phyloP scores from a whole-genome alignment of 768 basidiomycete species.

The Suillus variegatus region DNA sequence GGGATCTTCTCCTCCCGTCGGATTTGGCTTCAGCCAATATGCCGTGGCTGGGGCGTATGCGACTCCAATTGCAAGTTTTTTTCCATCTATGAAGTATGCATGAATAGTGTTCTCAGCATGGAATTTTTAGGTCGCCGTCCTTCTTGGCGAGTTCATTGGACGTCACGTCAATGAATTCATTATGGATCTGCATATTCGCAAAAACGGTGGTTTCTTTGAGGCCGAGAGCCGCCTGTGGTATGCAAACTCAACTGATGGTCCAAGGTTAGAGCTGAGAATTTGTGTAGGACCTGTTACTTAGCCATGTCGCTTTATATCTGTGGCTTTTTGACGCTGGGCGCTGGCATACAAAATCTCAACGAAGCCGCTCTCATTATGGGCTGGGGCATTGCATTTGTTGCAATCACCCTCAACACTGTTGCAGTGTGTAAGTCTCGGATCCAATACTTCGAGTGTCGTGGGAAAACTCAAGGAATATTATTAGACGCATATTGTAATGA shows the following conservation, averaged over 20 bases:
- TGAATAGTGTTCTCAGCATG: background rate
- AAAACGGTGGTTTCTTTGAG: conserved; percentile 53
- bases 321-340: conserved; percentile 45
- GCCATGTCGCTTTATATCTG: conserved; percentile 42
- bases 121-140: conserved; percentile 40
- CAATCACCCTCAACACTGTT: conserved; percentile 42
- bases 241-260: conserved; percentile 10
- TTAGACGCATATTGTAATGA: conserved; percentile 41
- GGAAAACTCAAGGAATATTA: background rate
- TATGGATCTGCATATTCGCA: conserved; percentile 43
- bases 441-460: background rate
- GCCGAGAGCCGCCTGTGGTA: conserved; percentile 50
- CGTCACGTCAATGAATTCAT: conserved; percentile 53
- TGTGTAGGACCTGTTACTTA: conserved; percentile 37
- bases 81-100: background rate
- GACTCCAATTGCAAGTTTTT: conserved; percentile 41
- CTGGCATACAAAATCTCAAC: conserved; percentile 34
- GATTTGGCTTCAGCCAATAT: conserved; percentile 47
- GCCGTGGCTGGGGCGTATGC: conserved; percentile 44
- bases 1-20: conserved; percentile 44
- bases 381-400: conserved; percentile 43
- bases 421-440: conserved; percentile 34
- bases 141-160: conserved; percentile 54
- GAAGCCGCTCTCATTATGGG: conserved; percentile 38
- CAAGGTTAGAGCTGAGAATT: background rate